Conservation (phyloP, 2,329 filamentous ascomycete species). For the Bipolaris gigantea region DNA sequence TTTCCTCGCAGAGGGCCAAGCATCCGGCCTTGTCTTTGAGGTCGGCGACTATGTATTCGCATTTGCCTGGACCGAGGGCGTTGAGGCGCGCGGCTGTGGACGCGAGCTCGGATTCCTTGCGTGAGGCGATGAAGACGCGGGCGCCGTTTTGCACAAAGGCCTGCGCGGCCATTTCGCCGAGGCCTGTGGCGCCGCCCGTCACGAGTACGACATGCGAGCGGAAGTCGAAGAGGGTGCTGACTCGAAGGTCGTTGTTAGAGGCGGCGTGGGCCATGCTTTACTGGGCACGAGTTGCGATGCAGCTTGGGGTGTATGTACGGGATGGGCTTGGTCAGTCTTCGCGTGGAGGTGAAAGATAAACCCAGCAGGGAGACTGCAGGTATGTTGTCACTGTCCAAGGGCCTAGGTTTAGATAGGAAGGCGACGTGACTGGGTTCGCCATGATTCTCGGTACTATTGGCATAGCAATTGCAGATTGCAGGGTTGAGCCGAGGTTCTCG, state of each 20-base stretch:
- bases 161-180: slow-evolving; percentile 59
- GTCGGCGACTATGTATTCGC: slow-evolving; percentile 55
- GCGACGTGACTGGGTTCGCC: slow-evolving; percentile 3
- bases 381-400: not conserved
- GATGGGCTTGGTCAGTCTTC: not conserved
- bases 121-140: slow-evolving; percentile 57
- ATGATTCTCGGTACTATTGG: slow-evolving; percentile 19
- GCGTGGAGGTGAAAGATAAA: not conserved
- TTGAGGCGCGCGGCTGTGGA: slow-evolving; percentile 53
- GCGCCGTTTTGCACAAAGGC: slow-evolving; percentile 57
- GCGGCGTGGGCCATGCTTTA: slow-evolving; percentile 35
- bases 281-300: no score
- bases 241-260: slow-evolving; percentile 38
- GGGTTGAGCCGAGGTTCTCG: slow-evolving; percentile 23
- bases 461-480: slow-evolving; percentile 16
- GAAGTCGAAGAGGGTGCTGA: slow-evolving; percentile 42
- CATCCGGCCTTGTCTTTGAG: slow-evolving; percentile 57
- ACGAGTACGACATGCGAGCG: slow-evolving; percentile 50
- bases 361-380: not conserved
- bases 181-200: slow-evolving; percentile 55
- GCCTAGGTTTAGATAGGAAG: not conserved
- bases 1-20: slow-evolving; percentile 52
- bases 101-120: slow-evolving; percentile 55
- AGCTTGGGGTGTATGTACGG: not conserved
- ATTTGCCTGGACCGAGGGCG: slow-evolving; percentile 55